phyloP scores from a whole-genome alignment of 179 eudicot genomes.

The Spergularia azorica region DNA sequence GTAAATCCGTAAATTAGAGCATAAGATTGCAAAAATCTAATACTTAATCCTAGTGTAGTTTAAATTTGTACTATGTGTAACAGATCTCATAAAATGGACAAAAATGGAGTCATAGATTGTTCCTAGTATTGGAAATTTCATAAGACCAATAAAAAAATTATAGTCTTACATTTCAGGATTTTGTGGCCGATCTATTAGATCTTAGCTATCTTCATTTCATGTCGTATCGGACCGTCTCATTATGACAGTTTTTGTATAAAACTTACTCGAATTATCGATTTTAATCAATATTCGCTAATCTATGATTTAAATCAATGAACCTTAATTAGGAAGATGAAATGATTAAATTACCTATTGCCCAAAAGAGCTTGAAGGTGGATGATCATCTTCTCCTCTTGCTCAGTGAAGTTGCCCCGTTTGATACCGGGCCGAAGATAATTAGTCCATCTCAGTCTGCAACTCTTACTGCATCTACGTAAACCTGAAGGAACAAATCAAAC shows the following conservation, averaged over 20 bases:
- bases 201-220: neutral
- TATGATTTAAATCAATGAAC: neutral
- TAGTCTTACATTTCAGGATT: neutral
- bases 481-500: constrained; percentile 33
- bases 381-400: constrained; percentile 81
- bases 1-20: neutral
- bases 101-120: constrained; percentile 16
- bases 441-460: constrained; percentile 89
- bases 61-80: constrained; percentile 19
- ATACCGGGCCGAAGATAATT: constrained; percentile 91
- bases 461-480: constrained; percentile 85
- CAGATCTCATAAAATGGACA: constrained; percentile 20
- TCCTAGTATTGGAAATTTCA: constrained; percentile 3
- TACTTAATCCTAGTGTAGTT: neutral
- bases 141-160: neutral
- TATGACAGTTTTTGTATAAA: too few relatives aligned
- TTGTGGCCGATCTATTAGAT: neutral
- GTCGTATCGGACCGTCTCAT: too few relatives aligned
- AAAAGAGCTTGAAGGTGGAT: constrained; percentile 90
- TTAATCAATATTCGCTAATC: too few relatives aligned
- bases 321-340: neutral
- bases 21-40: neutral
- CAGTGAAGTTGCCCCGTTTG: constrained; percentile 75
- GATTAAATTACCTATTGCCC: constrained; percentile 62
- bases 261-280: too few relatives aligned